Evolutionary conservation across 805 yeast genomes (phyloP), one percentile per base, ranked within the genome.

Genomic region (Candida boidinii): DNA sequence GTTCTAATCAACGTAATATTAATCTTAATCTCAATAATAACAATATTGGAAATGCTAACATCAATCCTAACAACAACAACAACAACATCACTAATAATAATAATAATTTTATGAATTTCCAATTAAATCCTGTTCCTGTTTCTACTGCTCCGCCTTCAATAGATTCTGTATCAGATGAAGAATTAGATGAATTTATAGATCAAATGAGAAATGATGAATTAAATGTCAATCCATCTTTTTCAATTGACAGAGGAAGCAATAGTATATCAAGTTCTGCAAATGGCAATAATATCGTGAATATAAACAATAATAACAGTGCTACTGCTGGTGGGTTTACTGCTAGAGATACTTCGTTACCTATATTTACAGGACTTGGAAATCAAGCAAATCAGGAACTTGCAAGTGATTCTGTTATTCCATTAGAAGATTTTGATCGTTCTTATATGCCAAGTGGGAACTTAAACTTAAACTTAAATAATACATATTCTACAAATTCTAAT

Each of bases 91-190:
- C n/a, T n/a, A 20, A 4, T 17, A 26, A n/a, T 11, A 26, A 18
- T 15, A 23, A 35, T 8, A 25, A 37, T 11, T 23, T 48, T 15
- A 44, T 50, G 34, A 41, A 61, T 15, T 48, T 58, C 25, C 62
- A 55, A 5, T 31, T 62, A 14, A 54, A 54, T 22, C n/a, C n/a
- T n/a, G 39, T 53, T 3, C 56, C 58, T 22, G 51, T 44, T 38
- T 51, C 55, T 30, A n/a, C n/a, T n/a, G 54, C 58, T 5, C 65
- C 66, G 2, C 67, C 69, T 5, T 58, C 67, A 3, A 41, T 62
- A 15, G 48, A 55, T 9, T 51, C 62, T 15, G 53, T 46, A 29
- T 54, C 59, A 11, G 52, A 51, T 31, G 58, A 49, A 13, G 60
- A 39, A 13, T 32, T 35, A 13, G 45, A 49, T 16, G 46, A 39